Evolutionary conservation across 768 basidiomycete genomes (phyloP).

Genomic region (Lentinula detonsa): DNA sequence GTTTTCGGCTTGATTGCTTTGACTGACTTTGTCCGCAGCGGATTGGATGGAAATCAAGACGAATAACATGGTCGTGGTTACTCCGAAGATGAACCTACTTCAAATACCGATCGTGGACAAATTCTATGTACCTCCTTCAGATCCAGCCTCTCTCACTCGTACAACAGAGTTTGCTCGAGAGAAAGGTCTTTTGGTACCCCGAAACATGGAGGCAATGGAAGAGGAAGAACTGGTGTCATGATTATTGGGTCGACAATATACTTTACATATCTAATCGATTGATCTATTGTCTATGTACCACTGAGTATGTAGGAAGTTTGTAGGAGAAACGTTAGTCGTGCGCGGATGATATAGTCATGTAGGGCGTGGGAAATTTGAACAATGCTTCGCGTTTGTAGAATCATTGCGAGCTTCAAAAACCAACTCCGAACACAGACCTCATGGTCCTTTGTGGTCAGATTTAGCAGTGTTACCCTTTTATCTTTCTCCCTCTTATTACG

Average conservation of each 20-base stretch:
- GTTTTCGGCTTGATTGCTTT: not conserved
- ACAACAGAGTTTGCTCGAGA: conserved; percentile 80
- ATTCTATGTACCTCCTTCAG: conserved; percentile 84
- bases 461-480: not conserved
- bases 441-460: not conserved
- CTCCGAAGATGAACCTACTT: conserved; percentile 90
- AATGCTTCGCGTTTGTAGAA: no score
- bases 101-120: conserved; percentile 94
- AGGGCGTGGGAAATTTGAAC: no score
- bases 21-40: conserved; percentile 32
- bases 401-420: not conserved
- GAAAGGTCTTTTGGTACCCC: conserved; percentile 53
- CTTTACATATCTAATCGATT: no score
- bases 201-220: not conserved
- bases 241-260: not conserved
- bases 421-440: not conserved
- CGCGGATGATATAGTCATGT: no score
- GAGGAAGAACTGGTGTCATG: not conserved
- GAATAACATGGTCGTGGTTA: conserved; percentile 93
- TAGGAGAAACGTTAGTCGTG: no score
- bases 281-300: no score
- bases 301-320: not conserved
- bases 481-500: not conserved
- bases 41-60: conserved; percentile 99
- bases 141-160: conserved; percentile 63